A percentile compares a stretch with the other conserved stretches of the same genome.
phyloP scores from a whole-genome alignment of 148 eudicot genomes.

The Camellia japonica region DNA sequence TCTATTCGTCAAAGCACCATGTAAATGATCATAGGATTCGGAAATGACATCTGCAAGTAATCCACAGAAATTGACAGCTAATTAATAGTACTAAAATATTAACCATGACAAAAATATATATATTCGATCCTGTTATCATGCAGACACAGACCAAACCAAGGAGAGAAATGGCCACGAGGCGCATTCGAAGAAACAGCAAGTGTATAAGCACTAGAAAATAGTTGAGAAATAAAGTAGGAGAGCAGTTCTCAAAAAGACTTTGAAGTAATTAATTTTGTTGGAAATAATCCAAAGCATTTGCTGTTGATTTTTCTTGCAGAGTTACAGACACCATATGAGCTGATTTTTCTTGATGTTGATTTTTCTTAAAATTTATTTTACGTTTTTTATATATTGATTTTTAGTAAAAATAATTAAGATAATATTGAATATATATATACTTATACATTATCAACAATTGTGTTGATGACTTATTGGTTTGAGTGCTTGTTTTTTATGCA shows the following conservation, averaged over 20 bases:
- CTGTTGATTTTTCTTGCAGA: background rate
- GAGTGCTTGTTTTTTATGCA: too few species aligned
- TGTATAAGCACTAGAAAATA: background rate
- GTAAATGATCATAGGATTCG: slow-evolving; percentile 39
- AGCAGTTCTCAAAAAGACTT: too few species aligned
- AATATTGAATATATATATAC: too few species aligned
- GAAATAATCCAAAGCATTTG: background rate
- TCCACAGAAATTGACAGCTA: background rate
- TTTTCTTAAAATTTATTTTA: too few species aligned
- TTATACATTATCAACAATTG: too few species aligned
- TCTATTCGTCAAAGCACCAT: background rate
- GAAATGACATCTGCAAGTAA: slow-evolving; percentile 64
- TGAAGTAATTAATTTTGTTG: too few species aligned
- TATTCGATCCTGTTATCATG: background rate
- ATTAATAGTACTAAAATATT: too few species aligned
- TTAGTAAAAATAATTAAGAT: too few species aligned
- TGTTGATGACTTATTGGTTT: too few species aligned
- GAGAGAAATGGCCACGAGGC: background rate
- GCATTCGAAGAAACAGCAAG: background rate
- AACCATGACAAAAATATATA: background rate
- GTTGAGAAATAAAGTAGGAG: background rate
- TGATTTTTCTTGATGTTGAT: too few species aligned
- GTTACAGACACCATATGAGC: background rate
- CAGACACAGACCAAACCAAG: background rate
- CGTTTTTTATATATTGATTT: too few species aligned